Evolutionary conservation across 2,329 filamentous ascomycete genomes (phyloP).

Genomic region (Cyphellophora attinorum): DNA sequence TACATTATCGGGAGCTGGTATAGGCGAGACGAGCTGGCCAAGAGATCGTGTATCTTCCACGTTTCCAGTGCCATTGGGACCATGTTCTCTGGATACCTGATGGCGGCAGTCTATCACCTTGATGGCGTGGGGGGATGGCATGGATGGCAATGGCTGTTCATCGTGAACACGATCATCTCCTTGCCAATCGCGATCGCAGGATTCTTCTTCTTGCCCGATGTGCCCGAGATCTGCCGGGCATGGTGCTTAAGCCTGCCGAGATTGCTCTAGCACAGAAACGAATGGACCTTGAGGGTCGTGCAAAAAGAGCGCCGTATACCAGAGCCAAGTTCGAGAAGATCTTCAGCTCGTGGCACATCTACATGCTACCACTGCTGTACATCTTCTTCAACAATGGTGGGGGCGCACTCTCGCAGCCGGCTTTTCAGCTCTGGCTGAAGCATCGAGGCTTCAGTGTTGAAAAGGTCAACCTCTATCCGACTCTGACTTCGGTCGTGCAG

Average conservation of each 20-base stretch:
- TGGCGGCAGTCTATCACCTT: conserved; percentile 43
- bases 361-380: conserved; percentile 48
- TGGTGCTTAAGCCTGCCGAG: conserved; percentile 36
- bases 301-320: conserved; percentile 36
- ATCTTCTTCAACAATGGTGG: conserved; percentile 55
- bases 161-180: conserved; percentile 31
- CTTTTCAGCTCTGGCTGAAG: conserved; percentile 43
- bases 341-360: conserved; percentile 57
- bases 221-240: conserved; percentile 33
- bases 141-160: conserved; percentile 32
- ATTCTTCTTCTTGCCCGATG: conserved; percentile 32
- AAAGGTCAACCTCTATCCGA: conserved; percentile 46
- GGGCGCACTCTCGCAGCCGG: conserved; percentile 40
- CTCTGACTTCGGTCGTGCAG: conserved; percentile 46
- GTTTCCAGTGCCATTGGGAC: conserved; percentile 34
- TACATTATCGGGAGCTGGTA: conserved; percentile 46
- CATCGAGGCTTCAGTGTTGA: conserved; percentile 36
- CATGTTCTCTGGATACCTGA: conserved; percentile 43
- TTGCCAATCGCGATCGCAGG: conserved; percentile 36
- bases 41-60: conserved; percentile 44
- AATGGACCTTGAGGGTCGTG: conserved; percentile 41
- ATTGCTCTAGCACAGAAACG: conserved; percentile 36
- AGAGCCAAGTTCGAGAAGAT: conserved; percentile 49
- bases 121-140: conserved; percentile 40
- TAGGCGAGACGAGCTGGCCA: conserved; percentile 40